Evolutionary conservation across 176 grass and related monocot genomes (phyloP).

Genomic region (Typha latifolia): DNA sequence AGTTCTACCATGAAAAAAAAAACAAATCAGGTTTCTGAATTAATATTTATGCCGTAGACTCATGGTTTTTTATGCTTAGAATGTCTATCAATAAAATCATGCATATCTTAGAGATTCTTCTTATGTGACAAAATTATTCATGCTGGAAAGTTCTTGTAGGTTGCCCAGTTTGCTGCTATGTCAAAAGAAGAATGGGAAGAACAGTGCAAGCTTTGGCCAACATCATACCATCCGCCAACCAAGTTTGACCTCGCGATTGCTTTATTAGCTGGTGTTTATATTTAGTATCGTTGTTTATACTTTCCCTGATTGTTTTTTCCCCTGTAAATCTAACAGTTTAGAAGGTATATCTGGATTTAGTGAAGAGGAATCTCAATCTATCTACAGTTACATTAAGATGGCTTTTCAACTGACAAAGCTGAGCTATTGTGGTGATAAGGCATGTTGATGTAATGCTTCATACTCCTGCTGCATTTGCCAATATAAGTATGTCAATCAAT

Average conservation of each 20-base stretch:
- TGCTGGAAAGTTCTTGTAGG: constrained; percentile 34
- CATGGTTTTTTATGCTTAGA: not conserved
- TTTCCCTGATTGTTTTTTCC: too few relatives aligned
- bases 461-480: not conserved
- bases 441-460: constrained; percentile 8
- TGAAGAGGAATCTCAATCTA: constrained; percentile 49
- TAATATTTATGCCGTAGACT: not conserved
- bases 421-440: constrained; percentile 11
- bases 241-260: constrained; percentile 32
- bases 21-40: not conserved
- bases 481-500: not conserved
- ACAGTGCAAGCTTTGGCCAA: constrained; percentile 95
- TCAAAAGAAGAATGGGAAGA: constrained; percentile 91
- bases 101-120: too few relatives aligned
- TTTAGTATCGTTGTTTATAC: too few relatives aligned
- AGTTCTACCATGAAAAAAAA: not conserved
- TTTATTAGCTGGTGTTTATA: too few relatives aligned
- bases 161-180: constrained; percentile 59
- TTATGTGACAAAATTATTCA: constrained; percentile 12
- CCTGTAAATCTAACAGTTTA: not conserved
- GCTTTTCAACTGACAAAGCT: constrained; percentile 47
- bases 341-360: constrained; percentile 35
- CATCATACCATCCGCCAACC: constrained; percentile 72
- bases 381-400: constrained; percentile 58
- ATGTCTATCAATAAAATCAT: not conserved